Conservation (phyloP, 192 early-diverging fungal species). For the Linnemannia schmuckeri region DNA sequence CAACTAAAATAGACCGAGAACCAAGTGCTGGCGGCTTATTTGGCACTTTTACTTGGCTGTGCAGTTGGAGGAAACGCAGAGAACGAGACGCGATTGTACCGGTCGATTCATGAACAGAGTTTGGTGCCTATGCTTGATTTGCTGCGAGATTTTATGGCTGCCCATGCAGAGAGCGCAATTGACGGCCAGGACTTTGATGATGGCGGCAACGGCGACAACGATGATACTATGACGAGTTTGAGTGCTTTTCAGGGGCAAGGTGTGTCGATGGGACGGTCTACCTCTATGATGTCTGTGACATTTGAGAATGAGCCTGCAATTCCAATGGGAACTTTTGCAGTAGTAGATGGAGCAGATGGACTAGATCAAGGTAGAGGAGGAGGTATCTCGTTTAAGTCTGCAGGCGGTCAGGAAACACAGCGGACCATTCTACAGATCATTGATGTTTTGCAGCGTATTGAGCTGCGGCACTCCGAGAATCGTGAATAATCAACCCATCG, state of each 20-base stretch:
- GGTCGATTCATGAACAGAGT: constrained; percentile 12
- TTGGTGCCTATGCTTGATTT: constrained; percentile 45
- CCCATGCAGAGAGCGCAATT: background rate
- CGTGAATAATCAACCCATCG: background rate
- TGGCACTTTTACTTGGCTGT: constrained; percentile 37
- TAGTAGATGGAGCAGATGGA: background rate
- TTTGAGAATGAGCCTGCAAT: background rate
- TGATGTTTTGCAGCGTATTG: constrained; percentile 18
- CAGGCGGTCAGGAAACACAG: constrained; percentile 12
- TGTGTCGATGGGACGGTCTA: background rate
- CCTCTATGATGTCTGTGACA: background rate
- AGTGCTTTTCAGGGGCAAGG: background rate
- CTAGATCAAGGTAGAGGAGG: background rate
- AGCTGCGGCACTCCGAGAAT: background rate
- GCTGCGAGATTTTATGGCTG: constrained; percentile 15
- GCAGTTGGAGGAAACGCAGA: constrained; percentile 22
- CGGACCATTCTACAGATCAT: constrained; percentile 34
- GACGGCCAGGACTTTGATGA: background rate
- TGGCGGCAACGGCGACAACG: background rate
- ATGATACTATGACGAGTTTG: background rate
- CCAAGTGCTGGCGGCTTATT: constrained; percentile 38
- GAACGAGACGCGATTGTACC: constrained; percentile 14
- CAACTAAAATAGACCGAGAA: constrained; percentile 30
- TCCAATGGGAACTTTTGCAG: too few species aligned
- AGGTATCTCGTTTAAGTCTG: constrained; percentile 1